phyloP scores from a whole-genome alignment of 2,329 filamentous ascomycete species.

The Colletotrichum sidae region DNA sequence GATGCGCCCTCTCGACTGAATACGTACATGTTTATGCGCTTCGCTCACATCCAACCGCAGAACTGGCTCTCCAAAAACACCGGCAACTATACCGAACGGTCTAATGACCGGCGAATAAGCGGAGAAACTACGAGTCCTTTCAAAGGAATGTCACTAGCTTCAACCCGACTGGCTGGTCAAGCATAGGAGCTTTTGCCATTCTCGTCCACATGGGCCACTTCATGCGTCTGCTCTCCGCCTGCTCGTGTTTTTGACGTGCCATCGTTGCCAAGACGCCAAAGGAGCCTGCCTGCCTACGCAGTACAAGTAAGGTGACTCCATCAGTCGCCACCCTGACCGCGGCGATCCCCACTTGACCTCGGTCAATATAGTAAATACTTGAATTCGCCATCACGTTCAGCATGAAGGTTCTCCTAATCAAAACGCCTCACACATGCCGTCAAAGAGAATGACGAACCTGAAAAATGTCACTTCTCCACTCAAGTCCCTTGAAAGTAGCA shows the following conservation, averaged over 20 bases:
- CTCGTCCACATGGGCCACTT: background rate
- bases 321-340: background rate
- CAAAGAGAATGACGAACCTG: too few relatives aligned
- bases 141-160: background rate
- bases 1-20: background rate
- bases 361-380: too few relatives aligned
- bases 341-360: background rate
- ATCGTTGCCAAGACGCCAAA: too few relatives aligned
- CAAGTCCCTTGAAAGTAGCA: too few relatives aligned
- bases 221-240: too few relatives aligned
- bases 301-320: background rate
- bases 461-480: too few relatives aligned
- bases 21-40: background rate
- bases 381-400: too few relatives aligned
- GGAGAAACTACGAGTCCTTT: background rate
- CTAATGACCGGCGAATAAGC: background rate
- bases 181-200: constrained; percentile 3
- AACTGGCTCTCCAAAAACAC: too few relatives aligned
- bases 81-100: background rate
- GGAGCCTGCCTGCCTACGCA: background rate
- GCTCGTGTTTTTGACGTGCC: too few relatives aligned
- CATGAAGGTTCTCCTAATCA: too few relatives aligned
- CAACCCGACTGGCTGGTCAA: background rate
- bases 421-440: too few relatives aligned
- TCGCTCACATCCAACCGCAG: too few relatives aligned